Conservation (phyloP, 2,329 filamentous ascomycete species). For the Pezicula carpinea region DNA sequence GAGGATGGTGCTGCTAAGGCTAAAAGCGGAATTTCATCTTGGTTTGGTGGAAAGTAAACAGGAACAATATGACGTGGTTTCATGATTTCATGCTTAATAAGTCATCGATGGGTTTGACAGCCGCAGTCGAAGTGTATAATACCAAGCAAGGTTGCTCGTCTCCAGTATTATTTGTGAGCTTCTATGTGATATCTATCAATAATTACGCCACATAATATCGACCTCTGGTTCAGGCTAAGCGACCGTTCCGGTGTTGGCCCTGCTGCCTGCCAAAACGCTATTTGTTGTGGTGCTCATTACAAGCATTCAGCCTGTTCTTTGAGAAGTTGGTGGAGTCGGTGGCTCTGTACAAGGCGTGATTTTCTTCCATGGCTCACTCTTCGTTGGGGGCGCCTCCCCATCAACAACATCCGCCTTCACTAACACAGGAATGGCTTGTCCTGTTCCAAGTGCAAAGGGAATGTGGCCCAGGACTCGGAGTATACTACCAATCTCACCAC, state of each 20-base stretch:
- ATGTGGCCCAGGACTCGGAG: conserved; percentile 52
- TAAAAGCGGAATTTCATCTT: conserved; percentile 77
- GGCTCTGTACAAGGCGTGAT: conserved; percentile 40
- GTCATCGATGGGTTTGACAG: background rate
- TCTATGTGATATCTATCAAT: background rate
- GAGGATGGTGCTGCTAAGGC: conserved; percentile 75
- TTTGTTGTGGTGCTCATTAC: too few species aligned
- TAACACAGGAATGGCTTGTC: conserved; percentile 64
- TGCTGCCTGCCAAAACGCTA: too few species aligned
- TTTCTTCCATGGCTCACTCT: conserved; percentile 27
- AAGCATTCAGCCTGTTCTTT: too few species aligned
- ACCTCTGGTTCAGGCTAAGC: background rate
- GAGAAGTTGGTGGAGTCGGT: conserved; percentile 20
- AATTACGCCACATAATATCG: background rate
- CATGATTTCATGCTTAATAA: background rate
- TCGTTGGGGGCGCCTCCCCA: conserved; percentile 9
- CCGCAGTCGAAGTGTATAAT: background rate
- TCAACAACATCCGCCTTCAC: conserved; percentile 49
- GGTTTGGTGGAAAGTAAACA: conserved; percentile 67
- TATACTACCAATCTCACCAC: conserved; percentile 44
- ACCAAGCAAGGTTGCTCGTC: too few species aligned
- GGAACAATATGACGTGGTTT: background rate
- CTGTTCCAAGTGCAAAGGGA: conserved; percentile 59
- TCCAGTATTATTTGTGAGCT: background rate
- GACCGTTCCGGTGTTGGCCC: too few species aligned